Conservation (phyloP, 2,329 filamentous ascomycete genomes). For the Fusarium oxysporum region DNA sequence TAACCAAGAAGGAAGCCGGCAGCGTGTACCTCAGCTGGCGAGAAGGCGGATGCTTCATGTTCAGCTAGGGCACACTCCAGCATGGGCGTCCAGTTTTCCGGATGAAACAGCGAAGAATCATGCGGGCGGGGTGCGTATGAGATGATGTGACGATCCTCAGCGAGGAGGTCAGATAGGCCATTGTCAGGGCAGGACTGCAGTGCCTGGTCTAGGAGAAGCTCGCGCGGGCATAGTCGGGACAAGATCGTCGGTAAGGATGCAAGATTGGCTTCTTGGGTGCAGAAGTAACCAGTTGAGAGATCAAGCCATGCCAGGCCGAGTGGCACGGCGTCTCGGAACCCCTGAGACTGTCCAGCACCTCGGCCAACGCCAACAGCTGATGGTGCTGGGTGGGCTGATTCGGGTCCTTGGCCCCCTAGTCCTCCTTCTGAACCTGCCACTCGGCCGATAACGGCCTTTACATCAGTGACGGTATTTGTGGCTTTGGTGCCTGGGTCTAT, state of each 20-base stretch:
- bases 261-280: slow-evolving; percentile 80
- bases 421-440: slow-evolving; percentile 21
- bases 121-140: slow-evolving; percentile 75
- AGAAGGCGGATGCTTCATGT: slow-evolving; percentile 68
- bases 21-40: slow-evolving; percentile 76
- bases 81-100: slow-evolving; percentile 79
- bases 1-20: slow-evolving; percentile 88
- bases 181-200: slow-evolving; percentile 69
- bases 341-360: slow-evolving; percentile 26
- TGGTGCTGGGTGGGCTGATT: slow-evolving; percentile 33
- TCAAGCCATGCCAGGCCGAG: slow-evolving; percentile 94
- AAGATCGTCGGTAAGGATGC: slow-evolving; percentile 81
- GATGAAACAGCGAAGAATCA: slow-evolving; percentile 56
- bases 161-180: slow-evolving; percentile 73
- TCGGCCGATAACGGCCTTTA: slow-evolving; percentile 73
- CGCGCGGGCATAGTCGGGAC: slow-evolving; percentile 83
- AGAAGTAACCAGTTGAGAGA: slow-evolving; percentile 94
- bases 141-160: slow-evolving; percentile 80
- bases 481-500: slow-evolving; percentile 15
- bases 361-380: slow-evolving; percentile 40
- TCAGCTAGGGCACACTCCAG: slow-evolving; percentile 77
- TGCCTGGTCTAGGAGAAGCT: slow-evolving; percentile 81
- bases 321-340: slow-evolving; percentile 41
- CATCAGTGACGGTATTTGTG: background rate
- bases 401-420: slow-evolving; percentile 25